Evolutionary conservation across 2,329 filamentous ascomycete species (phyloP), one percentile per base, ranked within the genome.

Genomic region (Xylaria sp.): DNA sequence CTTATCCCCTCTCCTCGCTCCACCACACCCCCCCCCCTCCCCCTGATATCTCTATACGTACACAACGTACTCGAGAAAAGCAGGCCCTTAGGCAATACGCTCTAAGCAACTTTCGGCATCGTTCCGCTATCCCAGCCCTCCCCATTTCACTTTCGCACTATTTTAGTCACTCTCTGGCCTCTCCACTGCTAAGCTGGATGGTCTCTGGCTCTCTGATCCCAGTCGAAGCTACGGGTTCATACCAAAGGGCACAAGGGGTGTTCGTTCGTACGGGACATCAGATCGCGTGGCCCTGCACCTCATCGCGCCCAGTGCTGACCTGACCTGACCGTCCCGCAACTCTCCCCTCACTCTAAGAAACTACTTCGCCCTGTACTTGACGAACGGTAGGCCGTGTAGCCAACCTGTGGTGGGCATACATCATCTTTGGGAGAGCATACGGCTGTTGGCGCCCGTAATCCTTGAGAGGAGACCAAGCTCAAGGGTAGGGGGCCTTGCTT

Each of bases 81-180:
- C 52, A 59, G 48, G 47, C 60, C n/a, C 61, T 62, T 67, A 67
- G 59, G 57, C 50, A 44, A 56, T 42, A 44, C 39, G 57, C 54
- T 56, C 66, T 69, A 69, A 65, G 63, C 60, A 49, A 44, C 44
- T 66, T 68, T 54, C 48, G 66, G 66, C 54, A 65, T 59, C 63
- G 57, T 57, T 63, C 48, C 55, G 56, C 56, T 54, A 62, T 60
- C 48, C 50, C 57, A 54, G 55, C 49, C 50, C 56, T 48, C 53
- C 52, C 56, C 54, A 52, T 61, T 61, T 57, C 61, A 61, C 57
- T 59, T 40, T 59, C 44, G 53, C 58, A 63, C 62, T 65, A 65
- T 64, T 65, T 63, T 64, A 64, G 62, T 65, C 50, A 57, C 56
- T 59, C 59, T 61, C 59, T 63, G 57, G 52, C 59, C 62, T 61